These are phyloP conservation scores for Tylopilus vinaceipallidus DNA, from an alignment of 768 basidiomycete species.

Conservation along the genomic window DNA sequence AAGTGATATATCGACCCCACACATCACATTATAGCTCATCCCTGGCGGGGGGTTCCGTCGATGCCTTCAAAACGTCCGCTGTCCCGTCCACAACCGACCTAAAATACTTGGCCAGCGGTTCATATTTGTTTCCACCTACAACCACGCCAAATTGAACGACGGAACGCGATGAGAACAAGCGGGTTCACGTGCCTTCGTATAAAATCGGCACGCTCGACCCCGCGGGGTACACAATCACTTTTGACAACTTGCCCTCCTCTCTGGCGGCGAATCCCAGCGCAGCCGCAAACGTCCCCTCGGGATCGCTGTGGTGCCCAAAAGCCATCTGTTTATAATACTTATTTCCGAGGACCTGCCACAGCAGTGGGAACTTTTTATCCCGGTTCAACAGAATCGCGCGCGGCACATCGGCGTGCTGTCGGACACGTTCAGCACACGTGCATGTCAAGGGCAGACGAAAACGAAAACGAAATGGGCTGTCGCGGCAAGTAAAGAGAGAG, in stretches of 20 bases:
- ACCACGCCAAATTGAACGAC: not conserved
- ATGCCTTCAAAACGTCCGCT: conserved; percentile 46
- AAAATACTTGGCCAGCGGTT: conserved; percentile 72
- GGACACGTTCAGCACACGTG: not conserved
- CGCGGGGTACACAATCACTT: conserved; percentile 68
- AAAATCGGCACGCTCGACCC: conserved; percentile 54
- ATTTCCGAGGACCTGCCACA: conserved; percentile 80
- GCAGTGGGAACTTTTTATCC: conserved; percentile 69
- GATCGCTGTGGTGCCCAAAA: conserved; percentile 65
- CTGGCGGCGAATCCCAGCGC: conserved; percentile 58
- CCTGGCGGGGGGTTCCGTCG: conserved; percentile 36
- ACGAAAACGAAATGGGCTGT: too few relatives aligned
- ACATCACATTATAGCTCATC: conserved; percentile 28
- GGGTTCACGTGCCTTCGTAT: conserved; percentile 67
- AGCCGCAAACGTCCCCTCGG: conserved; percentile 56
- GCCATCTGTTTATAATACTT: conserved; percentile 62
- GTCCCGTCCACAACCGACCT: conserved; percentile 69
- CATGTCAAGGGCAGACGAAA: not conserved
- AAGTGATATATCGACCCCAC: conserved; percentile 3
- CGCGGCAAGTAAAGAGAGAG: too few relatives aligned
- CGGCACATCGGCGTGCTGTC: conserved; percentile 40
- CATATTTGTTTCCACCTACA: conserved; percentile 70
- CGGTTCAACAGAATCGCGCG: conserved; percentile 72
- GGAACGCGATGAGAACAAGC: not conserved
- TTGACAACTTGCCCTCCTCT: conserved; percentile 51